Conservation (phyloP, 768 basidiomycete genomes). For the Collybia sordida region DNA sequence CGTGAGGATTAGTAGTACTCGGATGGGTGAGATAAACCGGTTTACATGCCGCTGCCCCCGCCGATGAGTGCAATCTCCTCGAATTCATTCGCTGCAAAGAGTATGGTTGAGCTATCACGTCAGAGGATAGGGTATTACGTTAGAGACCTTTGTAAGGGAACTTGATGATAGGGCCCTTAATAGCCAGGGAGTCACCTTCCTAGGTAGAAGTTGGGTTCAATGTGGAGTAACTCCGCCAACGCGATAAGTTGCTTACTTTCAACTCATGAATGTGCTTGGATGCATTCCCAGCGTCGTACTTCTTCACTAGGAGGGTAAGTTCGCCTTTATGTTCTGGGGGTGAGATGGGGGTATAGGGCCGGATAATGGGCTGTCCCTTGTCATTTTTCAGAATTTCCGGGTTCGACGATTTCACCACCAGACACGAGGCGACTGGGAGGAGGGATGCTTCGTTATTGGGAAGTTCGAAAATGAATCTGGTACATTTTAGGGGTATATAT, state of each 20-base stretch:
- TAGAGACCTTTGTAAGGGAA: conserved; percentile 75
- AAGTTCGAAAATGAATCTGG: conserved; percentile 77
- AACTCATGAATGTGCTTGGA: conserved; percentile 82
- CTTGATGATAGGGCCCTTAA: conserved; percentile 93
- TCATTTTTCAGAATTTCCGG: conserved; percentile 61
- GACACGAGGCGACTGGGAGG: conserved; percentile 75
- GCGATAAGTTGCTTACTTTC: conserved; percentile 37
- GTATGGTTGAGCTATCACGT: conserved; percentile 1
- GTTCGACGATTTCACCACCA: conserved; percentile 75
- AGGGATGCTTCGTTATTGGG: conserved; percentile 77
- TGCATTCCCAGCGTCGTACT: conserved; percentile 78
- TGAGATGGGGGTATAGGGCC: conserved; percentile 94
- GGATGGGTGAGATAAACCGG: conserved; percentile 9
- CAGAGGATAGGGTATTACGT: conserved; percentile 8
- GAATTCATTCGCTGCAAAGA: conserved; percentile 75
- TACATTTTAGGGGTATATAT: not conserved
- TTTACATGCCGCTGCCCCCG: conserved; percentile 91
- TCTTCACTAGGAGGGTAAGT: conserved; percentile 81
- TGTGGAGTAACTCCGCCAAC: not conserved
- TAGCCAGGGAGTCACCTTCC: conserved; percentile 76
- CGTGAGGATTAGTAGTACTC: conserved; percentile 5
- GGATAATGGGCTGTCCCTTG: conserved; percentile 85
- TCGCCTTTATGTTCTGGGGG: conserved; percentile 72
- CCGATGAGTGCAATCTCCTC: conserved; percentile 88
- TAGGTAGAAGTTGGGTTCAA: conserved; percentile 9